Percentiles rank a stretch among this genome's conserved stretches.
Conservation (phyloP, 2,329 filamentous ascomycete genomes). For the Fusarium sp. region DNA sequence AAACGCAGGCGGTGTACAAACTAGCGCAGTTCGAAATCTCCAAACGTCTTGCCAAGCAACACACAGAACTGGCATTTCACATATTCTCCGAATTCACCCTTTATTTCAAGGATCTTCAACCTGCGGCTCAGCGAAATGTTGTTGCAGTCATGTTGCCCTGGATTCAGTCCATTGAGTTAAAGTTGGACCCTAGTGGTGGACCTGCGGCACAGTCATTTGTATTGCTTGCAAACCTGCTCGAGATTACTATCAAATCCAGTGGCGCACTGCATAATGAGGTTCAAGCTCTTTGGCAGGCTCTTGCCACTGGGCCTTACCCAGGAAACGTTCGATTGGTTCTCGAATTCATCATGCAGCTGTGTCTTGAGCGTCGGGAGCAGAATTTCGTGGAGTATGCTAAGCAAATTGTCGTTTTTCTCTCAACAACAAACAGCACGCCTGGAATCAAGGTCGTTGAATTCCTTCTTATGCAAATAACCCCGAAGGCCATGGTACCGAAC, state of each 20-base stretch:
- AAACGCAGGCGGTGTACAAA: conserved; percentile 98
- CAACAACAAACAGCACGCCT: conserved; percentile 75
- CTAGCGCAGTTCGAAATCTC: conserved; percentile 97
- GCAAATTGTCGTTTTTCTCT: conserved; percentile 96
- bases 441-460: conserved; percentile 95
- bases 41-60: conserved; percentile 84
- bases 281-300: conserved; percentile 94
- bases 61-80: conserved; percentile 87
- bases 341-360: conserved; percentile 95
- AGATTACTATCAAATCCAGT: conserved; percentile 94
- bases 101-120: conserved; percentile 87
- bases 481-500: conserved; percentile 95
- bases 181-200: conserved; percentile 88
- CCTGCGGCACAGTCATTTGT: conserved; percentile 94
- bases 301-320: conserved; percentile 89
- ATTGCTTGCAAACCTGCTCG: conserved; percentile 90
- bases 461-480: conserved; percentile 86
- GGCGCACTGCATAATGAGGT: conserved; percentile 93
- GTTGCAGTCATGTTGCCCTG: conserved; percentile 94
- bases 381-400: conserved; percentile 99
- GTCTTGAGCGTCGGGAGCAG: conserved; percentile 91
- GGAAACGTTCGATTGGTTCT: conserved; percentile 94
- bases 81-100: conserved; percentile 95
- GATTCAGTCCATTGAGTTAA: conserved; percentile 93
- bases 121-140: conserved; percentile 88